These are phyloP conservation scores for Beauveria asiatica DNA, from an alignment of 2,329 filamentous ascomycete genomes.

Conservation along the genomic window DNA sequence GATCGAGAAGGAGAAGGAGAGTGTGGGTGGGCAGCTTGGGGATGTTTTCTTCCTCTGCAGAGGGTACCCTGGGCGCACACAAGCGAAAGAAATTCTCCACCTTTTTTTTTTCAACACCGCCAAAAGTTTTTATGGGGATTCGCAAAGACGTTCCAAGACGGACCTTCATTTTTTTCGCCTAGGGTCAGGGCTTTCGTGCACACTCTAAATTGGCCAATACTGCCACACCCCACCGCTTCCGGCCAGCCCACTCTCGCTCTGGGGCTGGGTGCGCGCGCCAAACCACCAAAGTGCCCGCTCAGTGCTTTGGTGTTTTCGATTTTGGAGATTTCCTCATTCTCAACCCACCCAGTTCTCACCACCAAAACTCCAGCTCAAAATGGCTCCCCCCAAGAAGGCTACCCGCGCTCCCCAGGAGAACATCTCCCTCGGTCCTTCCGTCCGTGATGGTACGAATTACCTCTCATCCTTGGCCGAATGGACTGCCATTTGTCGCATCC, in stretches of 20 bases:
- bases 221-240: conserved; percentile 31
- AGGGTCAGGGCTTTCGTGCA: conserved; percentile 25
- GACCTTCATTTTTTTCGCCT: background rate
- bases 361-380: conserved; percentile 30
- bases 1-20: conserved; percentile 17
- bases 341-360: conserved; percentile 10
- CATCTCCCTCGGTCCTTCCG: conserved; percentile 94
- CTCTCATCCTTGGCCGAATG: too few species aligned
- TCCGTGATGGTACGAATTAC: conserved; percentile 71
- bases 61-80: background rate
- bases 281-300: conserved; percentile 14
- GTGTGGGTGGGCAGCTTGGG: background rate
- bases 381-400: conserved; percentile 88
- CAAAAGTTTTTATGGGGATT: background rate
- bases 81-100: conserved; percentile 3
- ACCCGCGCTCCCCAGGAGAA: conserved; percentile 84
- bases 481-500: too few species aligned
- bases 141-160: background rate
- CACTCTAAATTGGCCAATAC: conserved; percentile 16
- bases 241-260: conserved; percentile 6
- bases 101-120: conserved; percentile 14
- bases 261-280: conserved; percentile 14
- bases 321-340: conserved; percentile 16
- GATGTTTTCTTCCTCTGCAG: conserved; percentile 1
- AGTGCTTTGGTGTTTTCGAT: conserved; percentile 16